phyloP scores from a whole-genome alignment of 177 flowering plant species.

The Vitis hybrid region DNA sequence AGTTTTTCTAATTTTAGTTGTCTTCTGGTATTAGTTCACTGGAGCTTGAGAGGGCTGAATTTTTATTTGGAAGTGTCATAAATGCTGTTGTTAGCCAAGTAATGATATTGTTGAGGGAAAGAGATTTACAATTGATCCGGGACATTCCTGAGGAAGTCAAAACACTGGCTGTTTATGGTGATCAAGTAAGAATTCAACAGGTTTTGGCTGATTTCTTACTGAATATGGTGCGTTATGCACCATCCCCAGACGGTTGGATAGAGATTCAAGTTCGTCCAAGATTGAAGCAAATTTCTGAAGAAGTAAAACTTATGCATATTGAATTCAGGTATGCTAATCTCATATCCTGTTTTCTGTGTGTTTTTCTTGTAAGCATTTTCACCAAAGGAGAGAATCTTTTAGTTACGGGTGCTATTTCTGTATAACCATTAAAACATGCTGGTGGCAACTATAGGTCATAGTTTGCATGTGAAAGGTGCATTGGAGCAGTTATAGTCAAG shows the following conservation, averaged over 20 bases:
- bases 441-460: no score
- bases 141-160: constrained; percentile 94
- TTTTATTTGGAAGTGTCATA: constrained; percentile 78
- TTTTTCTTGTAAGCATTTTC: neutral
- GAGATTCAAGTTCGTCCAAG: constrained; percentile 80
- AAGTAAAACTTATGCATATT: constrained; percentile 37
- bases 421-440: no score
- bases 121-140: constrained; percentile 74
- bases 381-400: no score
- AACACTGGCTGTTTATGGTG: constrained; percentile 69
- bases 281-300: constrained; percentile 54
- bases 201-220: constrained; percentile 77
- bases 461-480: no score
- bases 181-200: constrained; percentile 87
- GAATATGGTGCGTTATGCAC: constrained; percentile 81
- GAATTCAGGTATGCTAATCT: constrained; percentile 72
- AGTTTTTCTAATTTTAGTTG: neutral
- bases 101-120: constrained; percentile 75
- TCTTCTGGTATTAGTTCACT: constrained; percentile 47
- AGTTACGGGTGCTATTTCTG: no score
- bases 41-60: constrained; percentile 75
- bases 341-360: neutral
- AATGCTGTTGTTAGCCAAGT: constrained; percentile 97
- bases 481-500: no score
- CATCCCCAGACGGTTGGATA: constrained; percentile 88